phyloP scores from a whole-genome alignment of 371 early-diverging fungal genomes.

The Lichtheimia hyalospora region DNA sequence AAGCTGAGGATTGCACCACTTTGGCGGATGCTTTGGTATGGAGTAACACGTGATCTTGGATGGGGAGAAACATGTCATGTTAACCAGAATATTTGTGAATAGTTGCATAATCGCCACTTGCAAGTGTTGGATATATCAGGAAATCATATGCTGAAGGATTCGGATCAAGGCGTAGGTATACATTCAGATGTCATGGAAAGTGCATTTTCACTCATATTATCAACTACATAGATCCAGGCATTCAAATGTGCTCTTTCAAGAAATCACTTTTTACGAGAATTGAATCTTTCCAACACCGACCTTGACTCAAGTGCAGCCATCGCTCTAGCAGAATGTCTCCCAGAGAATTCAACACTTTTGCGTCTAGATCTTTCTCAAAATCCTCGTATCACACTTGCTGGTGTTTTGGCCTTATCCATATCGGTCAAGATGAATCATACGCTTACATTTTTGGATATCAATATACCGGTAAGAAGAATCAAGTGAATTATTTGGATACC shows the following conservation, averaged over 20 bases:
- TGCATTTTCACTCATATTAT: no score
- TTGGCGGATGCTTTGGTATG: conserved; percentile 64
- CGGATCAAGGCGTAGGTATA: conserved; percentile 45
- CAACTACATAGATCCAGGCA: conserved; percentile 4
- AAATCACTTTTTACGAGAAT: conserved; percentile 45
- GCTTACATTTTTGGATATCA: conserved; percentile 74
- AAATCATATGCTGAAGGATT: conserved; percentile 28
- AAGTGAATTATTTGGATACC: neutral
- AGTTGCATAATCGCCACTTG: conserved; percentile 39
- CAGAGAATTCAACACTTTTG: conserved; percentile 62
- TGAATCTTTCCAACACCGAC: conserved; percentile 60
- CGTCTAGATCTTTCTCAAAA: conserved; percentile 78
- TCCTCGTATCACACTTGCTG: conserved; percentile 74
- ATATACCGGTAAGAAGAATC: conserved; percentile 51
- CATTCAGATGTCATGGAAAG: no score
- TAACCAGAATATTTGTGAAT: no score
- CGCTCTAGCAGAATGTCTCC: conserved; percentile 76
- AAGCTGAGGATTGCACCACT: conserved; percentile 40
- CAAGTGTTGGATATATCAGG: conserved; percentile 45
- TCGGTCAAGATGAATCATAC: conserved; percentile 77
- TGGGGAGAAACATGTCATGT: no score
- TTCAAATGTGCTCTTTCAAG: conserved; percentile 21
- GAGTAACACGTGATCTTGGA: neutral
- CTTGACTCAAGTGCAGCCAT: conserved; percentile 60
- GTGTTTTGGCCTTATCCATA: conserved; percentile 78